Evolutionary conservation across 2,329 filamentous ascomycete genomes (phyloP), one percentile per base, ranked within the genome.

Genomic region (Colletotrichum aenigma): DNA sequence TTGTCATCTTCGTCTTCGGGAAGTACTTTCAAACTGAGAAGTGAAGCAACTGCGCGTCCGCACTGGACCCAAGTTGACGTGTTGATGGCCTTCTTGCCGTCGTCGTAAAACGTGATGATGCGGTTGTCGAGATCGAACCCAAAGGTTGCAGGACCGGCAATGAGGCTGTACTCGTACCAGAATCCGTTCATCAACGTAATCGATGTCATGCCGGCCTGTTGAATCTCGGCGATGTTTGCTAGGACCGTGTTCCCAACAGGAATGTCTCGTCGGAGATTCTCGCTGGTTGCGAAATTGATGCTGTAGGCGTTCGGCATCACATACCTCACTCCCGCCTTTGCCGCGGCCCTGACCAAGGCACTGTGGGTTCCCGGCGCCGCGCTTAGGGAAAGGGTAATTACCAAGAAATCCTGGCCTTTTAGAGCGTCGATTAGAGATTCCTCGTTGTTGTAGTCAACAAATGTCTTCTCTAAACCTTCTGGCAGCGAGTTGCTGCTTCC

Each of bases 41-140:
- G 79, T 0, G 80, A 83, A 6, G 61, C 55, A 16, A 76, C 55
- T 7, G 67, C 71, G 4, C 88, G 85, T 0, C 89, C 92, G 65
- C 88, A 87, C 83, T 94, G 92, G 7, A 84, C 78, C 87, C 90
- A 91, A 0, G 93, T 94, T 15, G 89, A 90, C 0, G 85, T 89
- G 75, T 88, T 90, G 79, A 93, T 89, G 70, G 83, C 86, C 3
- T 85, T 88, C 24, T 86, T 87, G 0, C 93, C 93, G 28, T 91
- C 89, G 76, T 91, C 91, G 74, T 86, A 90, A 18, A 90, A 80
- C 0, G 85, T 88, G 10, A 87, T 80, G 4, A 79, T 80, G 0
- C 82, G 81, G 48, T 87, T 84, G 6, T 82, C 77, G 58, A 91
- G 82, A 68, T 91, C 88, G 80, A 91, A 89, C 0, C 90, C 90